A percentile compares a stretch with the other conserved stretches of the same genome.
Conservation (phyloP, 305 asterid species). For the Plantago lanceolata region DNA sequence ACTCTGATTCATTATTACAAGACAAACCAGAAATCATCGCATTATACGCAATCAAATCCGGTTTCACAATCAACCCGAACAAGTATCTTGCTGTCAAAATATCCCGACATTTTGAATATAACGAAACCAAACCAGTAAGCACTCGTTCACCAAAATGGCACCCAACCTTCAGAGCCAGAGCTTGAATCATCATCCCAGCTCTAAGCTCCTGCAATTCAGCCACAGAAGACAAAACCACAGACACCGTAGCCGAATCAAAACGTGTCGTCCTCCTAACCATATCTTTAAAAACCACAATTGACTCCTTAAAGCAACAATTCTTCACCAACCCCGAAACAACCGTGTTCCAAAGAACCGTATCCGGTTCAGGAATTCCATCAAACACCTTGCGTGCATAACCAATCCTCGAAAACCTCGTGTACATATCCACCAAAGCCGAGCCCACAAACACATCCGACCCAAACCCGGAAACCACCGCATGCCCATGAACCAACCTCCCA, state of each 20-base stretch:
- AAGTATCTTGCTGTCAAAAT: constrained; percentile 43
- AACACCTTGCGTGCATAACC: constrained; percentile 60
- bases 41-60: constrained; percentile 49
- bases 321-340: constrained; percentile 68
- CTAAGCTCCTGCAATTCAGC: constrained; percentile 72
- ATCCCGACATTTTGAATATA: constrained; percentile 60
- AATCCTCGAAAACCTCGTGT: constrained; percentile 39
- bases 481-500: constrained; percentile 66
- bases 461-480: constrained; percentile 51
- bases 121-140: constrained; percentile 43
- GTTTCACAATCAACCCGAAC: constrained; percentile 42
- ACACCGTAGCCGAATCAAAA: constrained; percentile 63
- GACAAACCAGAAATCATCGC: constrained; percentile 66
- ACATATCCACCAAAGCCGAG: constrained; percentile 66
- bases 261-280: constrained; percentile 41
- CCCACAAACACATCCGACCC: constrained; percentile 68
- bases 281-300: constrained; percentile 35
- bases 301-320: constrained; percentile 49
- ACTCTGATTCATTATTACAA: constrained; percentile 38
- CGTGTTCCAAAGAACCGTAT: constrained; percentile 76
- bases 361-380: constrained; percentile 54
- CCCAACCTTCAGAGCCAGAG: constrained; percentile 62
- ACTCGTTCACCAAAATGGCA: constrained; percentile 40
- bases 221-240: constrained; percentile 53
- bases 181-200: constrained; percentile 62